Percentiles rank a stretch among this genome's conserved stretches.
Conservation (phyloP, 768 basidiomycete species). For the Leccinum subgranulosum region DNA sequence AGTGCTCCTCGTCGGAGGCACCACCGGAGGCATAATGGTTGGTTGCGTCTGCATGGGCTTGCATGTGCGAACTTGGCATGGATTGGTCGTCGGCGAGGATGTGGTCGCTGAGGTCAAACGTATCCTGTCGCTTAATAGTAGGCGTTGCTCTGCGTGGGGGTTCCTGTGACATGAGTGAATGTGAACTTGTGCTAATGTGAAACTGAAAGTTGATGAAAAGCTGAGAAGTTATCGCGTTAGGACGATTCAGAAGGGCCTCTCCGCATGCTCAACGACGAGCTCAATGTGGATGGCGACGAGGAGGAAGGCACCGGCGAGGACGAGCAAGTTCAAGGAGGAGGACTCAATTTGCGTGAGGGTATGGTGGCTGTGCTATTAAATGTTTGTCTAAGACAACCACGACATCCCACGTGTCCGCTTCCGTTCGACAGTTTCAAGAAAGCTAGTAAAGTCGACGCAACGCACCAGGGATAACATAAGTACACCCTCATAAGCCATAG, state of each 20-base stretch:
- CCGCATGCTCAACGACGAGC: constrained; percentile 19
- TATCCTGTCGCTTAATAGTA: constrained; percentile 46
- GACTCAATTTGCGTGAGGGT: background rate
- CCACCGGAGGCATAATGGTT: constrained; percentile 32
- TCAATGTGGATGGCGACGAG: constrained; percentile 9
- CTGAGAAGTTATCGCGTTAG: background rate
- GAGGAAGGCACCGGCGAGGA: background rate
- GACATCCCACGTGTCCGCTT: no score
- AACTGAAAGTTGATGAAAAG: background rate
- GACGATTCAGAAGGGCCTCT: constrained; percentile 2
- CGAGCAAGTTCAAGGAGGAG: no score
- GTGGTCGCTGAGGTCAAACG: constrained; percentile 70
- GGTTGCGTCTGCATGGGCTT: constrained; percentile 46
- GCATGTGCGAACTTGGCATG: constrained; percentile 44
- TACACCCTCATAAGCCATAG: no score
- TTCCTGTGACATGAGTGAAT: constrained; percentile 29
- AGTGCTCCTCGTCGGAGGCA: constrained; percentile 74
- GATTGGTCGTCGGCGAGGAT: constrained; percentile 51
- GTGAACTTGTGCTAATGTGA: background rate
- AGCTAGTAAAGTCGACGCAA: no score
- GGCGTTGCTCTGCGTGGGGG: constrained; percentile 14
- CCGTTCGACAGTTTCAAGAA: no score
- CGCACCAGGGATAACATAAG: no score
- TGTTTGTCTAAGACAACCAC: no score
- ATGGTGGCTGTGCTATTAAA: constrained; percentile 16